Evolutionary conservation across 768 basidiomycete species (phyloP), one percentile per base, ranked within the genome.

Genomic region (Albatrellus ellisii): DNA sequence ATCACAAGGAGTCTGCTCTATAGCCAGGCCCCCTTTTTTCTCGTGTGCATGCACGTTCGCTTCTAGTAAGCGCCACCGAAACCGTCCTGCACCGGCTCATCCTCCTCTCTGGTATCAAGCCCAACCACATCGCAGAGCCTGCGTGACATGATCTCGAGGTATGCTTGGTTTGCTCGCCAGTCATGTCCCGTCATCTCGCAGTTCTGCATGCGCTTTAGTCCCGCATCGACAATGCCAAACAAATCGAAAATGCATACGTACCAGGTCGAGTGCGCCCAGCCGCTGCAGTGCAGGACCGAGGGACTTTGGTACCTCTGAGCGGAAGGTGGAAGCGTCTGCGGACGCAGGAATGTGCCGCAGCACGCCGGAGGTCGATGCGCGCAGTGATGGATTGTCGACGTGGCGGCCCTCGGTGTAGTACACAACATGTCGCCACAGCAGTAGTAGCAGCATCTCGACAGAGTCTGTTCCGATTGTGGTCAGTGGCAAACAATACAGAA

Each of bases 371-470:
- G 60, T 58, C 22, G 68, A 63, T 28, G 62, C 59, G 42, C 70
- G 63, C 27, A 72, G 60, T 41, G 64, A 68, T 12, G 56, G 64
- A 36, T 50, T 61, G 50, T 56, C 59, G 53, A 54, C 29, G 39
- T 57, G 59, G n/a, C 59, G 43, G 41, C 59, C 56, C 40, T 69
- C 64, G 28, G 67, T 57, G 58, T 82, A 91, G 54, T 77, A 76
- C 11, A 72, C 67, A 22, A 87, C 54, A 52, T 92, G 90, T 12
- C 86, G 70, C 81, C 84, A 89, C 8, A 88, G 62, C 15, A 91
- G 66, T 14, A 91, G 65, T 7, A 91, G 65, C 4, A 84, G 56
- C 74, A 89, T 81, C 59, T 92, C 90, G 38, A 76, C 60, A 12
- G 79, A 73, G 43, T 71, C 83, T 84, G 48, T 25, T 17, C 18